These are phyloP conservation scores for Spergularia marina DNA, from an alignment of 148 eudicot genomes.

Conservation along the genomic window DNA sequence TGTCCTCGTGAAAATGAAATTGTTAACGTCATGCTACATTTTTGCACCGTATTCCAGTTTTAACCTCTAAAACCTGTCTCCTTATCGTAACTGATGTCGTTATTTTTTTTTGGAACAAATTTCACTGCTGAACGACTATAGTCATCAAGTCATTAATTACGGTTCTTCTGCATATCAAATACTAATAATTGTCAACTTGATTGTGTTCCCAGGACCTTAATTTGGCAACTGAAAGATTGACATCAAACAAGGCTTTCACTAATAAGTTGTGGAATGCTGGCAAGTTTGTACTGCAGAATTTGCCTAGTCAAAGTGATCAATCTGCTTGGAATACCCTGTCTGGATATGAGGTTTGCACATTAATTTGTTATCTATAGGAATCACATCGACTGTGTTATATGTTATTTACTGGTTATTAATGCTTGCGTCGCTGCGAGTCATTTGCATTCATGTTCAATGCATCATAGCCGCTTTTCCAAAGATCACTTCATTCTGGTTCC, in stretches of 20 bases:
- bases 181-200: neutral
- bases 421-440: neutral
- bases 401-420: neutral
- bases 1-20: neutral
- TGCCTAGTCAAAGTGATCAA: slow-evolving; percentile 65
- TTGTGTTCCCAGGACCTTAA: slow-evolving; percentile 68
- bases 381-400: neutral
- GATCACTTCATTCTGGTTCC: too few species aligned
- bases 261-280: slow-evolving; percentile 99
- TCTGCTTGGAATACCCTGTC: slow-evolving; percentile 63
- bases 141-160: neutral
- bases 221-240: slow-evolving; percentile 87
- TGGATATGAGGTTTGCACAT: slow-evolving; percentile 60
- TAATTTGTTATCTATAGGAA: neutral
- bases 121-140: slow-evolving; percentile 1
- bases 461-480: too few species aligned
- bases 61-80: neutral
- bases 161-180: neutral
- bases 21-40: neutral
- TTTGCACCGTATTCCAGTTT: neutral
- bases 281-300: slow-evolving; percentile 86
- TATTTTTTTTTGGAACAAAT: neutral
- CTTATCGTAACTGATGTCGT: neutral
- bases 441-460: neutral
- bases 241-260: slow-evolving; percentile 92